These are phyloP conservation scores for Cucurbita pepo DNA, from an alignment of 306 rosid genomes.

Conservation along the genomic window DNA sequence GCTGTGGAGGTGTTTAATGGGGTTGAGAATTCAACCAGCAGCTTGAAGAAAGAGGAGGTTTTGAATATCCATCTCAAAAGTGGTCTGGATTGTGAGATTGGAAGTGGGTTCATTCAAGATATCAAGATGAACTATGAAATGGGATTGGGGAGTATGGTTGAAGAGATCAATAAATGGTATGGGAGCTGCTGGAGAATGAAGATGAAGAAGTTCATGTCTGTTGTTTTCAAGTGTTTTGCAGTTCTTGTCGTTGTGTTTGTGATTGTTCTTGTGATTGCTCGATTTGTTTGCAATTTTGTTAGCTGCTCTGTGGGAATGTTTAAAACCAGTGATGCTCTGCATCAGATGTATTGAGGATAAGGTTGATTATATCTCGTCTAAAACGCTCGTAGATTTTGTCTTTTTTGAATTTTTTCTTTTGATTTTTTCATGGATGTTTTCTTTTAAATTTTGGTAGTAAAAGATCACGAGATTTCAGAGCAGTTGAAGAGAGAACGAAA, in stretches of 20 bases:
- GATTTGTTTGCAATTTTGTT: background rate
- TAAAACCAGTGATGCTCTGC: background rate
- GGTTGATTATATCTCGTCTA: background rate
- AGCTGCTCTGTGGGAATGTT: background rate
- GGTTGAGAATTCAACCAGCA: background rate
- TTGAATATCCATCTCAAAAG: background rate
- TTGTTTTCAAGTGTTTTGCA: background rate
- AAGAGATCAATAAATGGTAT: background rate
- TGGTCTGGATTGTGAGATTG: background rate
- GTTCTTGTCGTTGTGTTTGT: background rate
- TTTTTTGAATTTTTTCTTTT: too few relatives aligned
- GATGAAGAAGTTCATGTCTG: background rate
- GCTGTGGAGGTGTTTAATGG: conserved; percentile 1
- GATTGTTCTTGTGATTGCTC: background rate
- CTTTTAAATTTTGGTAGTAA: too few relatives aligned
- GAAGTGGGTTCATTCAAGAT: background rate
- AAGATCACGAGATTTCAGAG: too few relatives aligned
- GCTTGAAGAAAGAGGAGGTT: background rate
- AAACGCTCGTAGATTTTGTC: too few relatives aligned
- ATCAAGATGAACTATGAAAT: background rate
- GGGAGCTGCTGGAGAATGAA: background rate
- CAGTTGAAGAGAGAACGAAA: too few relatives aligned
- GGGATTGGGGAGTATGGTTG: background rate
- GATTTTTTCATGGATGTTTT: too few relatives aligned
- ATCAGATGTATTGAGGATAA: background rate